Evolutionary conservation across 306 rosid species (phyloP).

Genomic region (Mimosa bimucronata): DNA sequence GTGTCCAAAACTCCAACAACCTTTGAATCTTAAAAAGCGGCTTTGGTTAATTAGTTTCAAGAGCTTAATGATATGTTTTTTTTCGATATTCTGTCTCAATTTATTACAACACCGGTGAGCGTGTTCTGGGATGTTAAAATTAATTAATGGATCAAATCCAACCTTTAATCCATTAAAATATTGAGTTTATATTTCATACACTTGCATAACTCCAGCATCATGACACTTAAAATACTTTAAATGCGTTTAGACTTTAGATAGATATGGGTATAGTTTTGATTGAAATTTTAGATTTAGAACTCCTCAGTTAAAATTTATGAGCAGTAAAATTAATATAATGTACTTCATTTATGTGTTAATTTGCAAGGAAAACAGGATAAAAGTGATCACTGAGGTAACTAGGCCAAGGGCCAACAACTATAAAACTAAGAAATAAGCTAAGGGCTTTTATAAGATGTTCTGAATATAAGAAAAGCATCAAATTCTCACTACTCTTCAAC

Average conservation of each 20-base stretch:
- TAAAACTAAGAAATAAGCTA: no score
- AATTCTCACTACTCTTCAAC: no score
- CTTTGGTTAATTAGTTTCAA: conserved; percentile 1
- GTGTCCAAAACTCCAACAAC: conserved; percentile 64
- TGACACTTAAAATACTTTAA: background rate
- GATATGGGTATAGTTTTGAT: background rate
- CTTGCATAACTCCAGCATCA: background rate
- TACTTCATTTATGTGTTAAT: no score
- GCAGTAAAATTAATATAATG: no score
- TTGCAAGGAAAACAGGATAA: no score
- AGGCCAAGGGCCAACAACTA: no score
- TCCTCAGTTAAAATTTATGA: no score
- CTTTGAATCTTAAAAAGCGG: conserved; percentile 50
- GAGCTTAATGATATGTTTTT: background rate
- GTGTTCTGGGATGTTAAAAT: background rate
- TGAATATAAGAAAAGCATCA: no score
- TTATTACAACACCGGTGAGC: background rate
- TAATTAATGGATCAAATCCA: background rate
- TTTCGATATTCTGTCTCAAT: background rate
- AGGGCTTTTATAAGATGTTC: no score
- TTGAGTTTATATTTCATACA: background rate
- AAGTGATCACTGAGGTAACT: no score
- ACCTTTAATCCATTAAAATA: background rate
- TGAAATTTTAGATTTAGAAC: no score
- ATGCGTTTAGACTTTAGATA: no score